Percentiles rank a stretch among this genome's conserved stretches.
Evolutionary conservation across 83 land plant species (phyloP).

Genomic region (Picea mariana): DNA sequence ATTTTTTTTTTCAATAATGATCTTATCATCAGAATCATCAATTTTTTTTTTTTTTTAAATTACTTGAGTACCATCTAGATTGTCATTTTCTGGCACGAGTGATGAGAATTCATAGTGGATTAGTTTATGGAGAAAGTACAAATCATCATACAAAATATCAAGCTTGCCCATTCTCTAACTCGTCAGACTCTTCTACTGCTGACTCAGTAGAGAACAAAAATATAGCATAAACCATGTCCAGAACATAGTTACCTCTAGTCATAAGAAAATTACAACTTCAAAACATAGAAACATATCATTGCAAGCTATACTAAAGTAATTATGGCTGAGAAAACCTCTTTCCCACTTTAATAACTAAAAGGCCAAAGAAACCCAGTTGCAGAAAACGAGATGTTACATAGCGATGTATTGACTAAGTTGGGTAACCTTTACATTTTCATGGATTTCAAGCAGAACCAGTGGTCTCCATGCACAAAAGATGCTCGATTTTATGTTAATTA

Average conservation of each 20-base stretch:
- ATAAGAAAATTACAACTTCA: not conserved
- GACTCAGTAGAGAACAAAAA: not conserved
- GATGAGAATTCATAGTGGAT: too few relatives aligned
- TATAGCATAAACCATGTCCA: not conserved
- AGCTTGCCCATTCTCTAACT: not conserved
- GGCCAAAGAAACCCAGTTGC: not conserved
- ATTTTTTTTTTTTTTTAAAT: too few relatives aligned
- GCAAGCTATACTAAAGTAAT: not conserved
- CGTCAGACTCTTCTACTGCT: not conserved
- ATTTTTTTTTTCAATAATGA: too few relatives aligned
- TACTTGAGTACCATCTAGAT: too few relatives aligned
- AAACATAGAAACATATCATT: not conserved
- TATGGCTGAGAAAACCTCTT: not conserved
- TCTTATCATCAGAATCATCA: too few relatives aligned
- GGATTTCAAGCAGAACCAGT: constrained; percentile 3
- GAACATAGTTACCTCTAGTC: too few relatives aligned
- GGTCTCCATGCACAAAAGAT: not conserved
- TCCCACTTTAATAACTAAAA: not conserved
- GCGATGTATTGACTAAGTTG: not conserved
- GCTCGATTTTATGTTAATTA: not conserved
- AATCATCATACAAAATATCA: too few relatives aligned
- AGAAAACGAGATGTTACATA: not conserved
- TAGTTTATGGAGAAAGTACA: too few relatives aligned
- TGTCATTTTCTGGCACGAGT: too few relatives aligned
- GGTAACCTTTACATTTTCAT: not conserved